Evolutionary conservation across 768 basidiomycete genomes (phyloP).

Genomic region (Boletus barrowsii): DNA sequence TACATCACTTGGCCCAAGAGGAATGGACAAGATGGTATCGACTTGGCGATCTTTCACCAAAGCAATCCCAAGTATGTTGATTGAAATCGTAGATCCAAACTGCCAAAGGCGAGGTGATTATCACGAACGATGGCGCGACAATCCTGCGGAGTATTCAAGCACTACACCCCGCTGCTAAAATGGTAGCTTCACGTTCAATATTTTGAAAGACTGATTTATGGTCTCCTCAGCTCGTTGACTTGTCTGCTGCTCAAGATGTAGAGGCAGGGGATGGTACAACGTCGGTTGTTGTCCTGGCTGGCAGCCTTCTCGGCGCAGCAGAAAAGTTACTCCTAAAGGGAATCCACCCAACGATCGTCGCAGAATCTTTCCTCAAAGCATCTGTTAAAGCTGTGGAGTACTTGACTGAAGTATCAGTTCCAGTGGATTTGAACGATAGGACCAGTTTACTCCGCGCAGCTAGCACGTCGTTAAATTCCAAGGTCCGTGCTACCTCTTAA

Average conservation of each 20-base stretch:
- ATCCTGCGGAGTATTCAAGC: conserved; percentile 95
- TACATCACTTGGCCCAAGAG: conserved; percentile 93
- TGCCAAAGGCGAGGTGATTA: conserved; percentile 91
- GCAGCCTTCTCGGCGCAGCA: conserved; percentile 87
- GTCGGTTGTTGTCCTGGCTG: conserved; percentile 94
- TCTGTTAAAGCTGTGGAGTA: conserved; percentile 92
- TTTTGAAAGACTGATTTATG: not conserved
- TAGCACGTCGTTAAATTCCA: conserved; percentile 93
- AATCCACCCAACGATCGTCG: conserved; percentile 96
- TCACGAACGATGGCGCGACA: conserved; percentile 98
- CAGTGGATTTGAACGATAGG: conserved; percentile 87
- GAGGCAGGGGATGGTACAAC: conserved; percentile 99
- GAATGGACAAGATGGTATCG: conserved; percentile 99
- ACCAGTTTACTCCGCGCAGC: conserved; percentile 86
- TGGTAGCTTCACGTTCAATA: conserved; percentile 50
- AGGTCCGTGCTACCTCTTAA: conserved; percentile 46
- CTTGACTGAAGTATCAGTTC: conserved; percentile 87
- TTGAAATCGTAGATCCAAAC: conserved; percentile 77
- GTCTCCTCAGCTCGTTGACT: conserved; percentile 78
- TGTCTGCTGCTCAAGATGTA: conserved; percentile 96
- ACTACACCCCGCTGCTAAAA: conserved; percentile 96
- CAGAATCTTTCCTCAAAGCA: conserved; percentile 92
- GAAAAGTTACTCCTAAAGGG: conserved; percentile 97
- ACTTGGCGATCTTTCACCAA: conserved; percentile 12
- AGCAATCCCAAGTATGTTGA: conserved; percentile 7